Conservation (phyloP, 2,329 filamentous ascomycete species). For the Talaromyces sp. region DNA sequence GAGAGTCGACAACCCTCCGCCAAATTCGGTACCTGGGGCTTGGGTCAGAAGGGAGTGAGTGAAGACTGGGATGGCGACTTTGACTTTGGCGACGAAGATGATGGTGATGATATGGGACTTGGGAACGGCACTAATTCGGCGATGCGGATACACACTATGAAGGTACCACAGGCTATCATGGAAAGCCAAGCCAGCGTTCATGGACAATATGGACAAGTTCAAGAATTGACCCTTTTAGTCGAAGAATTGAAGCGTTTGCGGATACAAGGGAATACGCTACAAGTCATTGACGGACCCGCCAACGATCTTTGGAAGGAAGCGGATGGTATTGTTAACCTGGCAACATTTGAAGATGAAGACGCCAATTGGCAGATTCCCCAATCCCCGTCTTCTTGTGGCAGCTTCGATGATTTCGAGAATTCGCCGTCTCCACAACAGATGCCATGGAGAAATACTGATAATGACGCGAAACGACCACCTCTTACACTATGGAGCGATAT, state of each 20-base stretch:
- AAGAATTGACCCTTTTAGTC: constrained; percentile 62
- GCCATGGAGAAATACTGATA: constrained; percentile 31
- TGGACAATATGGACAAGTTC: constrained; percentile 61
- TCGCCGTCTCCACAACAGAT: constrained; percentile 37
- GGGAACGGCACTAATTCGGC: constrained; percentile 21
- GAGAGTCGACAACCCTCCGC: constrained; percentile 50
- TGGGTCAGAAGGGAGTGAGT: constrained; percentile 63
- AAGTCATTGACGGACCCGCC: constrained; percentile 53
- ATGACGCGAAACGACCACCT: constrained; percentile 30
- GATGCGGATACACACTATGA: constrained; percentile 30
- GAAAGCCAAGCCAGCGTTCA: constrained; percentile 64
- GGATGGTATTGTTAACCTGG: constrained; percentile 64
- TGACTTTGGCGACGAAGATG: constrained; percentile 56
- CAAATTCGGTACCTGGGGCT: constrained; percentile 66
- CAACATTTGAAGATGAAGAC: constrained; percentile 62
- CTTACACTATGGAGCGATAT: constrained; percentile 28
- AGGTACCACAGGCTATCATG: constrained; percentile 59
- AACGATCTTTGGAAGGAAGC: constrained; percentile 61
- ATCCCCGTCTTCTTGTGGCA: constrained; percentile 57
- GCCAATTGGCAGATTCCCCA: constrained; percentile 48
- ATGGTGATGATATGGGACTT: constrained; percentile 22
- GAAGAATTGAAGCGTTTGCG: constrained; percentile 63
- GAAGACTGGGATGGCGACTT: constrained; percentile 70
- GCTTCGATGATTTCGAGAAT: constrained; percentile 58
- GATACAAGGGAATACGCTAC: constrained; percentile 52